Conservation (phyloP, 2,329 filamentous ascomycete genomes). For the Scedosporium aurantiacum region DNA sequence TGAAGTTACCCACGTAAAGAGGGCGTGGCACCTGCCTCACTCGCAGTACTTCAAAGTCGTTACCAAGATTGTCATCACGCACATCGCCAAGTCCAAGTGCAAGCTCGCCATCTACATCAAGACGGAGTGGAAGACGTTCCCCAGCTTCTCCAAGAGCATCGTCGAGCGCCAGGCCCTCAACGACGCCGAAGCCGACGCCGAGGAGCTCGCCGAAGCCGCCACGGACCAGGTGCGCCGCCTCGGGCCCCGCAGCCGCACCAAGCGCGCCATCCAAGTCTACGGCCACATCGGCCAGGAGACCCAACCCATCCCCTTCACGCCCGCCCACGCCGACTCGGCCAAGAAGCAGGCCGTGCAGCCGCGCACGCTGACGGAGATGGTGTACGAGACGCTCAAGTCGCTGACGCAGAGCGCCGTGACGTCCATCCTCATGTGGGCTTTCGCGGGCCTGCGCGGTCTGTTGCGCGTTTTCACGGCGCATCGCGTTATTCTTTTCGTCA, state of each 20-base stretch:
- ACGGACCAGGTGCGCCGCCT: conserved; percentile 68
- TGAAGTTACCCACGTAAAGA: conserved; percentile 51
- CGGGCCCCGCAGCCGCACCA: conserved; percentile 62
- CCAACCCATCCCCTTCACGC: conserved; percentile 50
- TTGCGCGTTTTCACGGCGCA: conserved; percentile 64
- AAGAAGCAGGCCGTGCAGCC: conserved; percentile 50
- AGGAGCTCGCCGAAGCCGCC: conserved; percentile 64
- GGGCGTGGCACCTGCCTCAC: conserved; percentile 76
- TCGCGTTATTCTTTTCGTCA: conserved; percentile 57
- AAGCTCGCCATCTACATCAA: conserved; percentile 82
- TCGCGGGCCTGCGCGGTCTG: conserved; percentile 52
- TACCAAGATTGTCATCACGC: conserved; percentile 87
- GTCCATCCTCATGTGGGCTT: conserved; percentile 66
- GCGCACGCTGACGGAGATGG: conserved; percentile 54
- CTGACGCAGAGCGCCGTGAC: conserved; percentile 65
- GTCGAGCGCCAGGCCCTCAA: conserved; percentile 63
- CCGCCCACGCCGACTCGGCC: conserved; percentile 31
- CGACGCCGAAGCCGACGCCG: conserved; percentile 61
- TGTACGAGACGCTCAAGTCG: conserved; percentile 62
- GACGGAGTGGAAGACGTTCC: conserved; percentile 72
- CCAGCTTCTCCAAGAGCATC: conserved; percentile 47
- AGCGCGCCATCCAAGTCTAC: conserved; percentile 69
- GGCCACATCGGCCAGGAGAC: conserved; percentile 61
- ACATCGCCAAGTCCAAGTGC: conserved; percentile 82
- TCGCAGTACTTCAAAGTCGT: conserved; percentile 68